Percentiles rank a stretch among this genome's conserved stretches.
Conservation (phyloP, 257 asterid species). For the Solanum infundibuliforme region DNA sequence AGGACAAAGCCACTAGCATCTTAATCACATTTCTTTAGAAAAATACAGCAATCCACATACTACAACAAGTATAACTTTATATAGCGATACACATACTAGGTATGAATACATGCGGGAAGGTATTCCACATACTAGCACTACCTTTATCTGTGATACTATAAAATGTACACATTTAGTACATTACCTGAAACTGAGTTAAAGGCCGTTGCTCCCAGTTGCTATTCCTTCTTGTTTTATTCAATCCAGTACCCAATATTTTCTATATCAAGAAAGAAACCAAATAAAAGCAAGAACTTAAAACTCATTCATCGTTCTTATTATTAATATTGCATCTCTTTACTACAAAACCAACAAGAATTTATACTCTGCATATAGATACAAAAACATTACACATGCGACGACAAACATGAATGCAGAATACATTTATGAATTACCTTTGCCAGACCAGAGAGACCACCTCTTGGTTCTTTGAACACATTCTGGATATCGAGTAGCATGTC, state of each 20-base stretch:
- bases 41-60: neutral
- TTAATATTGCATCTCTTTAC: neutral
- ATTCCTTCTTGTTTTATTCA: constrained; percentile 88
- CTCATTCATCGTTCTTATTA: neutral
- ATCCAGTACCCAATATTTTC: constrained; percentile 75
- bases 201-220: constrained; percentile 99
- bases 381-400: neutral
- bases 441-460: constrained; percentile 92
- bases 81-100: neutral
- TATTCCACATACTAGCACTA: neutral
- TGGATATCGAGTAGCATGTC: constrained; percentile 95
- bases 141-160: neutral
- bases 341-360: neutral
- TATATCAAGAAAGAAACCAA: constrained; percentile 23
- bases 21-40: neutral
- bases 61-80: neutral
- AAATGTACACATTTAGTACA: neutral
- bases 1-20: neutral
- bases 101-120: neutral
- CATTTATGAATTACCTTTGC: constrained; percentile 48
- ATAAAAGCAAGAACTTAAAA: neutral
- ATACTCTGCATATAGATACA: neutral
- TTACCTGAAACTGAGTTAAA: constrained; percentile 64
- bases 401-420: neutral
- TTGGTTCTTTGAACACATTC: constrained; percentile 61